These are phyloP conservation scores for Tricladium varicosporioides DNA, from an alignment of 2,329 filamentous ascomycete genomes.

Conservation along the genomic window DNA sequence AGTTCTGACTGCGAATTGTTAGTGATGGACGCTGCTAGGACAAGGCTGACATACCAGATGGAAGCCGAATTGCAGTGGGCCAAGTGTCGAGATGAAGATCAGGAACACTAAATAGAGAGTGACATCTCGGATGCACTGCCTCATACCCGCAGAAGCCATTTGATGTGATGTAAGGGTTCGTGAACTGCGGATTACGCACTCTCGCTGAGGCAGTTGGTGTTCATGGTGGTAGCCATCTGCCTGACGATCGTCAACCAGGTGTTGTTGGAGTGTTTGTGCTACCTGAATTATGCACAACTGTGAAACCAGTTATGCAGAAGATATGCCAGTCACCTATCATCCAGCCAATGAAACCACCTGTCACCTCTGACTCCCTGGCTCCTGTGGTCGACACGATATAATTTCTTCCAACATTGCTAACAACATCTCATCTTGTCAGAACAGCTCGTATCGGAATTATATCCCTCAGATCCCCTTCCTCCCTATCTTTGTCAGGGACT, in stretches of 20 bases:
- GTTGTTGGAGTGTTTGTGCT: not conserved
- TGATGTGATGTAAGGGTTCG: not conserved
- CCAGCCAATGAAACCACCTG: not conserved
- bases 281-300: not conserved
- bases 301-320: not conserved
- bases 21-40: slow-evolving; percentile 2
- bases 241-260: not conserved
- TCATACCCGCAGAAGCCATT: slow-evolving; percentile 32
- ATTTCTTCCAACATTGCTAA: not conserved
- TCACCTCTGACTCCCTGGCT: not conserved
- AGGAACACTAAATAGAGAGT: slow-evolving; percentile 78
- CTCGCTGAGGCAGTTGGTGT: not conserved
- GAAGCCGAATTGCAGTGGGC: slow-evolving; percentile 91
- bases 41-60: slow-evolving; percentile 64
- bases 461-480: not conserved
- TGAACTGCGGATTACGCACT: too few species aligned
- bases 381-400: not conserved
- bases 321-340: not conserved
- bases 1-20: slow-evolving; percentile 69
- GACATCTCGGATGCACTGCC: slow-evolving; percentile 40
- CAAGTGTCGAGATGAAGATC: slow-evolving; percentile 74
- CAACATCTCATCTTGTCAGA: not conserved
- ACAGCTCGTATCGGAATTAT: not conserved
- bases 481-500: not conserved
- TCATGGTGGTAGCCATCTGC: not conserved